Percentiles rank a stretch among this genome's conserved stretches.
Conservation (phyloP, 306 rosid genomes). For the Phaseolus lunatus region DNA sequence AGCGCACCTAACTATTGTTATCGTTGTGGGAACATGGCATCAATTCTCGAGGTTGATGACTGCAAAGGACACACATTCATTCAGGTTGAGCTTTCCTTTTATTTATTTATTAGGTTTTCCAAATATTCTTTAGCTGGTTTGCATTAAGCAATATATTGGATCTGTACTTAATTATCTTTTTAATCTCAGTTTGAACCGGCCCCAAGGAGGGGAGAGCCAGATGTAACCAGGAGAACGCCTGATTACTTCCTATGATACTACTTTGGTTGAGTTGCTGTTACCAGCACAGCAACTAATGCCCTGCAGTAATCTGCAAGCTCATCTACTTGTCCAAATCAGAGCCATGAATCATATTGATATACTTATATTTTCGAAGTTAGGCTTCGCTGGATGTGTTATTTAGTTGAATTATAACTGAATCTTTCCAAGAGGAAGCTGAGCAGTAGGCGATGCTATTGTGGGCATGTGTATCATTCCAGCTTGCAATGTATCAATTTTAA, state of each 20-base stretch:
- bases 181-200: conserved; percentile 92
- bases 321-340: conserved; percentile 48
- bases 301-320: conserved; percentile 51
- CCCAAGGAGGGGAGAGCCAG: conserved; percentile 99
- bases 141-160: not conserved
- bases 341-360: conserved; percentile 48
- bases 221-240: conserved; percentile 92
- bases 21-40: conserved; percentile 98
- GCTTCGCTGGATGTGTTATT: conserved; percentile 54
- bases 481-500: conserved; percentile 58
- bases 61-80: conserved; percentile 96
- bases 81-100: conserved; percentile 64
- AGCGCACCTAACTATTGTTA: conserved; percentile 96
- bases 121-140: conserved; percentile 17
- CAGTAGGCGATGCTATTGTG: conserved; percentile 54
- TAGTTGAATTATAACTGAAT: conserved; percentile 44
- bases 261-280: conserved; percentile 48
- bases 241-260: conserved; percentile 81
- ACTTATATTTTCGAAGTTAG: conserved; percentile 43
- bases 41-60: conserved; percentile 93
- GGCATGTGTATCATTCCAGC: conserved; percentile 56
- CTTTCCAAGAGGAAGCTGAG: conserved; percentile 53
- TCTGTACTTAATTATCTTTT: not conserved
- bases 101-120: not conserved
- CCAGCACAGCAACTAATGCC: conserved; percentile 46